Evolutionary conservation across 2,329 filamentous ascomycete species (phyloP).

Genomic region (Trichoderma arundinaceum): DNA sequence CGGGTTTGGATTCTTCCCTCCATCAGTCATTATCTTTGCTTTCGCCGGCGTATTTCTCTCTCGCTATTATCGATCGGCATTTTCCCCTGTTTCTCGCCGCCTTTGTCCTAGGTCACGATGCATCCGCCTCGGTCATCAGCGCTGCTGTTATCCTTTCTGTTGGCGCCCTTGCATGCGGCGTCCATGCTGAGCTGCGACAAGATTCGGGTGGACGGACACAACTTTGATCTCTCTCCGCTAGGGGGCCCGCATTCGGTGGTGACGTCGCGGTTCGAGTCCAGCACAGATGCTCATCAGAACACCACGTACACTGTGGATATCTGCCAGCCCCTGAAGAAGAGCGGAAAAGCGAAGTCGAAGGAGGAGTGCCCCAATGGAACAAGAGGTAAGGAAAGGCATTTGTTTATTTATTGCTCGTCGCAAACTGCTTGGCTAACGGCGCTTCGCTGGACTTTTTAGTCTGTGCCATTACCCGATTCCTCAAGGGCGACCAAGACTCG

Average conservation of each 20-base stretch:
- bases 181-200: conserved; percentile 67
- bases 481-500: conserved; percentile 55
- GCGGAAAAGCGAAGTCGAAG: conserved; percentile 58
- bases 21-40: neutral
- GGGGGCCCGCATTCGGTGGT: conserved; percentile 73
- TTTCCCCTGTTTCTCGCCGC: conserved; percentile 9
- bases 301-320: conserved; percentile 84
- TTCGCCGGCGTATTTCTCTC: neutral
- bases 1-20: neutral
- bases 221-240: conserved; percentile 69
- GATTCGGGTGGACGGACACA: conserved; percentile 62
- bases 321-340: conserved; percentile 69
- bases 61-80: neutral
- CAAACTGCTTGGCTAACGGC: neutral
- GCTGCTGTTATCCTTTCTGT: conserved; percentile 47
- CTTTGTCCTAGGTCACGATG: conserved; percentile 42
- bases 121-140: conserved; percentile 47
- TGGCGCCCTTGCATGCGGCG: conserved; percentile 47
- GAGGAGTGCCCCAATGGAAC: conserved; percentile 72
- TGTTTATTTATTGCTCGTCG: neutral
- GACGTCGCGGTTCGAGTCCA: conserved; percentile 59
- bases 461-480: conserved; percentile 72
- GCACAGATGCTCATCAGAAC: conserved; percentile 61
- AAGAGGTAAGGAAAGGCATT: conserved; percentile 57
- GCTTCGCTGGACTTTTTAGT: conserved; percentile 1